Evolutionary conservation across 2,329 filamentous ascomycete genomes (phyloP), one percentile per base, ranked within the genome.

Genomic region (Calonectria leucothoes): DNA sequence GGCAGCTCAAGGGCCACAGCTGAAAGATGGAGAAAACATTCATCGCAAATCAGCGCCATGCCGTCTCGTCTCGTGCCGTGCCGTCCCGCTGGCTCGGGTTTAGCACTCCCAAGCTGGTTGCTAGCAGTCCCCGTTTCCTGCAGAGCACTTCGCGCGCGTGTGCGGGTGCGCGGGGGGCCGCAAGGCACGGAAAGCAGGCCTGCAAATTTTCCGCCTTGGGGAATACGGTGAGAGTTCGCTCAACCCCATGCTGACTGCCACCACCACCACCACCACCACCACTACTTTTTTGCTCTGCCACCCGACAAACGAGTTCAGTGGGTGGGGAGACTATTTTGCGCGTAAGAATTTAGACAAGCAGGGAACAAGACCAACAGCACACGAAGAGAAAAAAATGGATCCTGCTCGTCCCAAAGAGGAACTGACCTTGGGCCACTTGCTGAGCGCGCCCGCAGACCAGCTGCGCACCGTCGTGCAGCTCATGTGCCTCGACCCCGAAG

Each of bases 391-490:
- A 11, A 31, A 25, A 45, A 48, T 49, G 20, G 27, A 66, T 14
- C 42, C 45, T 25, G n/a, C 63, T 10, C n/a, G n/a, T n/a, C 10
- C n/a, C 3, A 27, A 31, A 25, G 27, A 55, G 8, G 27, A 35
- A 6, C 15, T 35, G 33, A 65, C 17, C 23, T 17, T 65, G 61
- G 52, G 72, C 20, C 45, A 70, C n/a, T 63, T 75, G 33, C 37
- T 70, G 12, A 45, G 31, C 11, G 78, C 78, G 1, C 74, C 75
- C 35, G 74, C 79, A 11, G 57, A 74, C 0, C 66, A 73, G 2
- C 15, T 80, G 20, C 79, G 76, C 4, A 70, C 75, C 29, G 72
- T 78, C 20, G 76, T 80, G 11, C 57, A 71, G 29, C 69, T 71
- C 2, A 69, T 79, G 12, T 80, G 79, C 45, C 59, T 71, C 15